Evolutionary conservation across 495 filamentous ascomycete species (phyloP).

Genomic region (Viridothelium virens): DNA sequence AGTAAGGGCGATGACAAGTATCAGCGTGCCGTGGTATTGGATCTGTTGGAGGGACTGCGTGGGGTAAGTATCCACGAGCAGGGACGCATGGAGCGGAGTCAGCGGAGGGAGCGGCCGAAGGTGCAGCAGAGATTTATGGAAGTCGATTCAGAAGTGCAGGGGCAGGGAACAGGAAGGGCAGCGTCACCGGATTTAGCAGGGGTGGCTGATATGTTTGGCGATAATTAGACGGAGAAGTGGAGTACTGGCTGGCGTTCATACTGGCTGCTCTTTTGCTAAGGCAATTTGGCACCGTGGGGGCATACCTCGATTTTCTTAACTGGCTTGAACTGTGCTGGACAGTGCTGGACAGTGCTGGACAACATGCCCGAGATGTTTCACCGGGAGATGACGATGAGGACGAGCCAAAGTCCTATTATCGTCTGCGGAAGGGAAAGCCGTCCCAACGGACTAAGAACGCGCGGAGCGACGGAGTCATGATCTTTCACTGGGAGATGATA

Average conservation of each 20-base stretch:
- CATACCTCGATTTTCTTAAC: background rate
- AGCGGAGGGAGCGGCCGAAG: slow-evolving; percentile 44
- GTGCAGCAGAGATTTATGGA: slow-evolving; percentile 48
- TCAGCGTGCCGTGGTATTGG: slow-evolving; percentile 76
- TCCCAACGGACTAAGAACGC: background rate
- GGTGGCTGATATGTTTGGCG: slow-evolving; percentile 61
- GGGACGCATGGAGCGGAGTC: slow-evolving; percentile 45
- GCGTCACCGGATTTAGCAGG: slow-evolving; percentile 46
- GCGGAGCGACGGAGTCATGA: background rate
- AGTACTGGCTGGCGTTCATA: background rate
- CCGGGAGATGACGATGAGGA: background rate
- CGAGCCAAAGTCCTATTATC: background rate
- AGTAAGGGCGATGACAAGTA: slow-evolving; percentile 51
- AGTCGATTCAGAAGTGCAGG: slow-evolving; percentile 38
- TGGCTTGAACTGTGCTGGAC: too few species aligned
- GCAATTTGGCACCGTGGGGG: background rate
- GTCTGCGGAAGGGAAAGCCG: background rate
- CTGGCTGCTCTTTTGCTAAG: background rate
- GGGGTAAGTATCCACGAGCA: slow-evolving; percentile 88
- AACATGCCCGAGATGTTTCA: too few species aligned
- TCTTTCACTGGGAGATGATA: background rate
- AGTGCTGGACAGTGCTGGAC: too few species aligned
- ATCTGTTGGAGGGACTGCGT: slow-evolving; percentile 74
- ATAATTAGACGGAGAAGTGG: background rate
- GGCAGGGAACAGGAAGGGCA: background rate